Percentiles rank a stretch among this genome's conserved stretches.
Conservation (phyloP, 2,329 filamentous ascomycete genomes). For the Verticillium isaacii region DNA sequence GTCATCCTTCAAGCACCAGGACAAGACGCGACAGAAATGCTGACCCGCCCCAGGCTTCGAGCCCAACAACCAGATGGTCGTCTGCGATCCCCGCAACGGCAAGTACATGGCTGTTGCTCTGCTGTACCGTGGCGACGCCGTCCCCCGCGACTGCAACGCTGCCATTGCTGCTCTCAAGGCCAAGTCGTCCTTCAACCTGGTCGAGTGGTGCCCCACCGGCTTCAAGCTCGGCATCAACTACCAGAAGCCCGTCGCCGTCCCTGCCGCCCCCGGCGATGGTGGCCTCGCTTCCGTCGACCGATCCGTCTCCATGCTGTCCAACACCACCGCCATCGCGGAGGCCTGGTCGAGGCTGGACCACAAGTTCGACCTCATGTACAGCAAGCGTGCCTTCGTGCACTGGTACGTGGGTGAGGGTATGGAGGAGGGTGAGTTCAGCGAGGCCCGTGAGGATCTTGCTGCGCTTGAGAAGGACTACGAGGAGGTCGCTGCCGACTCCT, state of each 20-base stretch:
- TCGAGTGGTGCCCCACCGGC: conserved; percentile 71
- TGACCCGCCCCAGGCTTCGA: conserved; percentile 56
- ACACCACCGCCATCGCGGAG: conserved; percentile 70
- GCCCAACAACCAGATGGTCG: conserved; percentile 76
- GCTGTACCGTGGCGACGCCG: conserved; percentile 67
- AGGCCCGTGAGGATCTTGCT: conserved; percentile 80
- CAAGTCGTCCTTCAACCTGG: conserved; percentile 68
- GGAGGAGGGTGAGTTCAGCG: conserved; percentile 88
- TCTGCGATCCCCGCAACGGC: conserved; percentile 68
- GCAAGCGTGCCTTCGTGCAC: conserved; percentile 71
- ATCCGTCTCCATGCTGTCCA: conserved; percentile 67
- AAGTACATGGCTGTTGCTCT: conserved; percentile 74
- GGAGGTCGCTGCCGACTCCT: conserved; percentile 73
- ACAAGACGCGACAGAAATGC: background rate
- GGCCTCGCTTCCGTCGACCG: conserved; percentile 59
- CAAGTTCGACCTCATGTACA: conserved; percentile 78
- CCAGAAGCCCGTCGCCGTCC: conserved; percentile 60
- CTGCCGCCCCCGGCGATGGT: conserved; percentile 46
- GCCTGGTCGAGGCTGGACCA: conserved; percentile 68
- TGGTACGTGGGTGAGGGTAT: conserved; percentile 87
- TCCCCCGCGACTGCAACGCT: conserved; percentile 64
- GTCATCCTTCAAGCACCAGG: conserved; percentile 18
- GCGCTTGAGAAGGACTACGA: conserved; percentile 85
- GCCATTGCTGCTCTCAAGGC: conserved; percentile 65
- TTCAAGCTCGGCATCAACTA: conserved; percentile 76